Evolutionary conservation across 2,329 filamentous ascomycete species (phyloP).

Genomic region (Alternaria brassicicola): DNA sequence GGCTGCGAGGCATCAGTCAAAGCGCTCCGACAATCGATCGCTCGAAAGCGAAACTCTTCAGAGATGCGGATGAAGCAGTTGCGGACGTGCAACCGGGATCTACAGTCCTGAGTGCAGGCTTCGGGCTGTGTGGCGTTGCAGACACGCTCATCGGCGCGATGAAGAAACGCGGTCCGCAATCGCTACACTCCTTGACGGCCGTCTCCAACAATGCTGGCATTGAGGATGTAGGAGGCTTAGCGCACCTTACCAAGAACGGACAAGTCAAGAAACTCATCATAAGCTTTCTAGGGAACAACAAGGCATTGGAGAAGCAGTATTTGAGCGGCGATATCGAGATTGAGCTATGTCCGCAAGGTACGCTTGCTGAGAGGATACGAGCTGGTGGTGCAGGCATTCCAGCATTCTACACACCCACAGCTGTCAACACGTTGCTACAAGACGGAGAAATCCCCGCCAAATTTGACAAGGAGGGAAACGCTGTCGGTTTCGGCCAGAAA

Average conservation of each 20-base stretch:
- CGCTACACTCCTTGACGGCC: constrained; percentile 63
- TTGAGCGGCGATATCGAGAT: constrained; percentile 73
- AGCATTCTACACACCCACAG: constrained; percentile 81
- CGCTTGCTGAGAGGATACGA: constrained; percentile 72
- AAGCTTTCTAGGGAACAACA: constrained; percentile 81
- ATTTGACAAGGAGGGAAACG: constrained; percentile 63
- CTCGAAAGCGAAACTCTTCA: constrained; percentile 46
- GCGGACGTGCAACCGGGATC: constrained; percentile 46
- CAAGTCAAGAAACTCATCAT: constrained; percentile 75
- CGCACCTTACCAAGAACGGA: constrained; percentile 70
- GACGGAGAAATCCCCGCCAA: constrained; percentile 70
- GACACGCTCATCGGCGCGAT: constrained; percentile 49
- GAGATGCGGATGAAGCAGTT: constrained; percentile 47
- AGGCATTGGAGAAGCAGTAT: constrained; percentile 75
- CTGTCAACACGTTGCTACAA: constrained; percentile 67
- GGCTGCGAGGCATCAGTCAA: constrained; percentile 32
- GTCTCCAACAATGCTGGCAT: constrained; percentile 83
- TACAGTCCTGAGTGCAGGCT: constrained; percentile 48
- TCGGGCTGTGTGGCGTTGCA: constrained; percentile 49
- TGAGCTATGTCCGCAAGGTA: constrained; percentile 79
- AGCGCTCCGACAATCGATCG: constrained; percentile 43
- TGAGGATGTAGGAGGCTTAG: constrained; percentile 68
- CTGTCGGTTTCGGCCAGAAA: constrained; percentile 67
- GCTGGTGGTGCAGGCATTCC: constrained; percentile 79
- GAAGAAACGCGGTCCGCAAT: constrained; percentile 36